Base-by-base conservation (phyloP, 139 green algal species). In the Haematococcus lacustris region DNA sequence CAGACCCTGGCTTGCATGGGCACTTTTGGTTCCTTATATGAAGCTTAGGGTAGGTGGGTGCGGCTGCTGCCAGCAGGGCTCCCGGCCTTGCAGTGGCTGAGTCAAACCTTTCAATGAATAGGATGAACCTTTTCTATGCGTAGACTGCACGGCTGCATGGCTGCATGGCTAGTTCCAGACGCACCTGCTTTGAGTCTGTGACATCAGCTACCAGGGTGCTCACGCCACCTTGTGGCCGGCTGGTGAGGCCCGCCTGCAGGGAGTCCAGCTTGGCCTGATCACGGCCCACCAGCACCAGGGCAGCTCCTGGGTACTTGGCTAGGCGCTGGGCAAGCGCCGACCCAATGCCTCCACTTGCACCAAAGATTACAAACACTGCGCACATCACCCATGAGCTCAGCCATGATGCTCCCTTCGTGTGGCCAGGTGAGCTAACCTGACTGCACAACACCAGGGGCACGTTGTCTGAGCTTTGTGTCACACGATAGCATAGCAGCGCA, bases 311-410 rank as follows among this genome's bases (percentile, higher is more conserved):
- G 53, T 88, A 78, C 2, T 37, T 71, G 0, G 75, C 68, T 37
- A 95, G 74, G 5, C 82, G 77, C 59, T 74, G 70, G 33, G 62
- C 65, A 21, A 95, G 79, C 1, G 85, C 80, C 26, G 76, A 76
- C 26, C 90, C 90, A 59, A 95, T 91, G 30, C 88, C 90, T 9
- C 90, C 90, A 51, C 68, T 87, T 0, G 88, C 87, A 4, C 90
- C 90, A 75, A 91, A 95, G 0, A 95, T 71, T 0, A 92, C 79
- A 43, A 91, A 94, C 0, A 94, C 88, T 90, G 85, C 70, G 66
- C 38, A 57, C 38, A 70, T n/a, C n/a, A n/a, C n/a, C n/a, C n/a
- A n/a, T n/a, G n/a, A n/a, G n/a, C n/a, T n/a, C n/a, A n/a, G n/a
- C n/a, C n/a, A n/a, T n/a, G n/a, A n/a, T n/a, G n/a, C n/a, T n/a